phyloP scores from a whole-genome alignment of 2,329 filamentous ascomycete genomes.

The Exophiala sp. region DNA sequence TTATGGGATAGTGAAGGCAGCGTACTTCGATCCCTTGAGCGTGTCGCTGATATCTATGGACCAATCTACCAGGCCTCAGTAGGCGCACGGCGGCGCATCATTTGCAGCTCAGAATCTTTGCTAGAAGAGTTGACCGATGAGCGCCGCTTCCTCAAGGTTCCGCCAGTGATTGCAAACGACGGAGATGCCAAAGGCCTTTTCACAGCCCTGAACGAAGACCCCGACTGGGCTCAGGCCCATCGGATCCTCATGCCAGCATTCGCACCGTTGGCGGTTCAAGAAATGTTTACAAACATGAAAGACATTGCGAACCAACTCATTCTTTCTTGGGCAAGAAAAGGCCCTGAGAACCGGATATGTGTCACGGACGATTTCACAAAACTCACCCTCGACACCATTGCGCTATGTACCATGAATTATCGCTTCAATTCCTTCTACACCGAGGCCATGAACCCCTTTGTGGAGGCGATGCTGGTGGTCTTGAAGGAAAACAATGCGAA shows the following conservation, averaged over 20 bases:
- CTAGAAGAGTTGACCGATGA: conserved; percentile 64
- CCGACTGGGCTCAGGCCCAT: conserved; percentile 23
- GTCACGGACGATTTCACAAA: conserved; percentile 63
- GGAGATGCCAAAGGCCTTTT: conserved; percentile 64
- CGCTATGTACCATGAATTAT: conserved; percentile 59
- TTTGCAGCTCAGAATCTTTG: conserved; percentile 53
- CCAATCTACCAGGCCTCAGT: conserved; percentile 58
- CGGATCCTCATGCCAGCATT: conserved; percentile 24
- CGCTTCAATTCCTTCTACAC: conserved; percentile 75
- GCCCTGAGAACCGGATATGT: conserved; percentile 54
- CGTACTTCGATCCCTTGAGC: conserved; percentile 8
- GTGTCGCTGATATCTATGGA: conserved; percentile 34
- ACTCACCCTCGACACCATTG: conserved; percentile 19
- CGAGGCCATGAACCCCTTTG: conserved; percentile 66
- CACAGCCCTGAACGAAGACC: conserved; percentile 48
- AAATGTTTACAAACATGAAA: conserved; percentile 34
- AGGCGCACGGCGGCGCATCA: conserved; percentile 47
- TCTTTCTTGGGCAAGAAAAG: conserved; percentile 46
- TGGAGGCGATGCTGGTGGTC: conserved; percentile 62
- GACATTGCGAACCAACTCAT: conserved; percentile 39
- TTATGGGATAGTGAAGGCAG: conserved; percentile 14
- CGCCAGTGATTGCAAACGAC: conserved; percentile 49
- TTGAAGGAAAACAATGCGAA: conserved; percentile 54
- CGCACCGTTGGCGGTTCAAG: conserved; percentile 18
- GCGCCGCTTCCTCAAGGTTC: conserved; percentile 61